phyloP scores from a whole-genome alignment of 768 basidiomycete species.

The Dacryopinax spathularia region DNA sequence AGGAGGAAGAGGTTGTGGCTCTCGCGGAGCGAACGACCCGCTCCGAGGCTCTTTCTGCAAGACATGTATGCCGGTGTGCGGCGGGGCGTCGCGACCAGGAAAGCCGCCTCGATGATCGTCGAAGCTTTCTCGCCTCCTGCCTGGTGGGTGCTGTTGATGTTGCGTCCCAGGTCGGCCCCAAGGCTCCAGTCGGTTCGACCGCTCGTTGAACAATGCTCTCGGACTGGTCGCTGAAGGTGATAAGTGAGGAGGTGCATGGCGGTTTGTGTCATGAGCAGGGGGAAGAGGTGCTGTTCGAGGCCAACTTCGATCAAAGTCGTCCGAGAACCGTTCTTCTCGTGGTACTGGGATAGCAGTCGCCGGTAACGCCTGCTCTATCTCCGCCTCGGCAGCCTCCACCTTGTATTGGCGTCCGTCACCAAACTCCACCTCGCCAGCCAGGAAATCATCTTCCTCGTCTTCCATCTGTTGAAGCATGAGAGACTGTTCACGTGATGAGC shows the following conservation, averaged over 20 bases:
- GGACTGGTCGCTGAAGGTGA: conserved; percentile 3
- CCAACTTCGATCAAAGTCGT: conserved; percentile 95
- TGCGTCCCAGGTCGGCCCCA: conserved; percentile 24
- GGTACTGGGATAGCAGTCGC: conserved; percentile 34
- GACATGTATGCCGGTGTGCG: conserved; percentile 38
- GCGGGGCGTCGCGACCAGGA: conserved; percentile 35
- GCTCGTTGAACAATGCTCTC: conserved; percentile 85
- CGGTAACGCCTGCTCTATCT: background rate
- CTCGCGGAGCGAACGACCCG: background rate
- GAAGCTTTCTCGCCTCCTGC: background rate
- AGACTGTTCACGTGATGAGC: background rate
- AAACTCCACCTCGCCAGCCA: conserved; percentile 85
- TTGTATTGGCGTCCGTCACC: conserved; percentile 89
- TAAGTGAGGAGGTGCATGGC: conserved; percentile 3
- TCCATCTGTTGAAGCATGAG: conserved; percentile 43
- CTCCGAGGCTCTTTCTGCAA: conserved; percentile 36
- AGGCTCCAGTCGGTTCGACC: conserved; percentile 78
- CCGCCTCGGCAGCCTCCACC: conserved; percentile 34
- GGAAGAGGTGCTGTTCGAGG: conserved; percentile 42
- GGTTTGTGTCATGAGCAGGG: conserved; percentile 6
- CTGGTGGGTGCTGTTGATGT: background rate
- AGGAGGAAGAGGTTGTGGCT: background rate
- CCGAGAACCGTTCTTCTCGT: conserved; percentile 79
- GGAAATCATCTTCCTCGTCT: conserved; percentile 74
- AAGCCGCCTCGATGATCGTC: conserved; percentile 22